Evolutionary conservation across 2,329 filamentous ascomycete genomes (phyloP).

Genomic region (Geosmithia flava): DNA sequence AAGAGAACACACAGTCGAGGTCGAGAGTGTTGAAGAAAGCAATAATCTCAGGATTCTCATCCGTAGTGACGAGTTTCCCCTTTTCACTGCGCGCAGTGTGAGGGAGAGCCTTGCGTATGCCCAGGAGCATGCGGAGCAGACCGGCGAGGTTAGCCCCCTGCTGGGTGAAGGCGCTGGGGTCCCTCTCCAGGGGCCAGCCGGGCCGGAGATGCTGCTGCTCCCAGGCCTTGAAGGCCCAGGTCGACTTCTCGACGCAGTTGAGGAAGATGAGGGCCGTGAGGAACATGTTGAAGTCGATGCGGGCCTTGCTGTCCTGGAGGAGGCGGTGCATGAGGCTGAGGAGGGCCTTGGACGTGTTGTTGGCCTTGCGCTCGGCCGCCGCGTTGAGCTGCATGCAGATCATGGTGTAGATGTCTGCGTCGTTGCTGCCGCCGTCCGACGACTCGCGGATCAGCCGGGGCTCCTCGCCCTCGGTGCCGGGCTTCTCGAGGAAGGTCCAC

Average conservation of each 20-base stretch:
- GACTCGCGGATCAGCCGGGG: constrained; percentile 36
- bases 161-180: constrained; percentile 41
- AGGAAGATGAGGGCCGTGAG: constrained; percentile 49
- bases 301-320: constrained; percentile 47
- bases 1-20: constrained; percentile 37
- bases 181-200: constrained; percentile 47
- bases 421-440: constrained; percentile 24
- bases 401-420: constrained; percentile 46
- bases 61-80: constrained; percentile 34
- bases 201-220: constrained; percentile 47
- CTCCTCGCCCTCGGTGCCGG: constrained; percentile 24
- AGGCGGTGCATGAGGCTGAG: constrained; percentile 48
- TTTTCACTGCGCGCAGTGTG: constrained; percentile 31
- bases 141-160: constrained; percentile 48
- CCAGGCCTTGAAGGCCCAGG: constrained; percentile 58
- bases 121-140: constrained; percentile 47
- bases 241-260: constrained; percentile 55
- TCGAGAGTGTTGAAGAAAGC: constrained; percentile 44
- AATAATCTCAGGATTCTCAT: constrained; percentile 30
- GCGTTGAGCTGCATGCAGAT: constrained; percentile 54
- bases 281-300: constrained; percentile 48
- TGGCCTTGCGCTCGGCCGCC: constrained; percentile 51
- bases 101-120: constrained; percentile 47
- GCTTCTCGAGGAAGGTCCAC: constrained; percentile 43
- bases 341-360: constrained; percentile 42